Percentiles rank a stretch among this genome's conserved stretches.
phyloP scores from a whole-genome alignment of 805 yeast genomes.

The Candida ascalaphidarum region DNA sequence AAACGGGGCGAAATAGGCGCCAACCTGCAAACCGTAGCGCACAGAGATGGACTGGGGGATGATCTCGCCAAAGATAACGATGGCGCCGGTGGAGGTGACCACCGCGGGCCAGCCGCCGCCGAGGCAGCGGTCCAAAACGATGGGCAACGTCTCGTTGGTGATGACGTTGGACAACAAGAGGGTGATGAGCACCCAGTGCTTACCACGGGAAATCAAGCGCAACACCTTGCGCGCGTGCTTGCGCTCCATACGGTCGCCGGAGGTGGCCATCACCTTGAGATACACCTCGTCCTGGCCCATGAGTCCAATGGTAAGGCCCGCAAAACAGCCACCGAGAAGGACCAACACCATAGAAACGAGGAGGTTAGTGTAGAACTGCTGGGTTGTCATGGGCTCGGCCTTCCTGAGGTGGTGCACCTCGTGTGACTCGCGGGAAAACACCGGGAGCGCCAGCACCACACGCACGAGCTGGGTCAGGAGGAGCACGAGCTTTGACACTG shows the following conservation, averaged over 20 bases:
- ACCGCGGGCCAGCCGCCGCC: constrained; percentile 99
- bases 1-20: constrained; percentile 85
- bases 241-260: constrained; percentile 72
- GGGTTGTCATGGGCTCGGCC: constrained; percentile 17
- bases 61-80: constrained; percentile 92
- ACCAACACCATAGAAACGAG: constrained; percentile 53
- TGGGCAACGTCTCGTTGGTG: constrained; percentile 91
- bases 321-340: constrained; percentile 80
- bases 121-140: constrained; percentile 81
- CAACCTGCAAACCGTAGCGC: constrained; percentile 84
- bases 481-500: constrained; percentile 20
- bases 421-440: constrained; percentile 4
- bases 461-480: constrained; percentile 24
- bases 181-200: constrained; percentile 95
- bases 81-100: constrained; percentile 83
- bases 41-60: constrained; percentile 94
- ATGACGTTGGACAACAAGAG: constrained; percentile 78
- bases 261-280: constrained; percentile 76
- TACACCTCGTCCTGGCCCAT: constrained; percentile 99
- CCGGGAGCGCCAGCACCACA: constrained; percentile 27
- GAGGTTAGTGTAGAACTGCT: constrained; percentile 40
- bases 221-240: constrained; percentile 66
- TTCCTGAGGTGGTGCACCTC: constrained; percentile 6
- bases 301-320: constrained; percentile 86
- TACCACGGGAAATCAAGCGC: constrained; percentile 66